A percentile compares a stretch with the other conserved stretches of the same genome.
These are phyloP conservation scores for Triglochin maritima DNA, from an alignment of 106 monocot species.

Conservation along the genomic window DNA sequence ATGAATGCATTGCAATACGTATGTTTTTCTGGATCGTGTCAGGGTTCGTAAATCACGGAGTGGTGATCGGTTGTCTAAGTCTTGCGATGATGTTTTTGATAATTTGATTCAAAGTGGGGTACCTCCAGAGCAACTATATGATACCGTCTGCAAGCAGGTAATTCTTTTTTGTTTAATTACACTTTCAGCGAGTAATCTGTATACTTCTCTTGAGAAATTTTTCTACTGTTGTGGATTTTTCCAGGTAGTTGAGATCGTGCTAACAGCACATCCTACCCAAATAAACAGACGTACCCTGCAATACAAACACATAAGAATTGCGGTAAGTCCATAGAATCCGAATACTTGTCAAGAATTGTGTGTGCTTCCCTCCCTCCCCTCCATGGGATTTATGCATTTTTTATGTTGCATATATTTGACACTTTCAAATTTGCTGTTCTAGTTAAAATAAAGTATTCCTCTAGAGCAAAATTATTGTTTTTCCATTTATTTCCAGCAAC, in stretches of 20 bases:
- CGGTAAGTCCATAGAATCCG: constrained; percentile 28
- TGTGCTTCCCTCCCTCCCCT: too few relatives aligned
- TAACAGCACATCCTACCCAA: constrained; percentile 97
- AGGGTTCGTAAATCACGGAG: constrained; percentile 67
- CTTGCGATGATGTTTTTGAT: constrained; percentile 78
- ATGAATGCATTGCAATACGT: too few relatives aligned
- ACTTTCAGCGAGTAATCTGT: too few relatives aligned
- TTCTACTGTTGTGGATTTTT: not conserved
- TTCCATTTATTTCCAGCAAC: too few relatives aligned
- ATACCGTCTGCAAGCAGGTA: constrained; percentile 84
- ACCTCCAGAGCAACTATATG: constrained; percentile 51
- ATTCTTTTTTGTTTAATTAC: not conserved
- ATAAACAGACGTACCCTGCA: constrained; percentile 92
- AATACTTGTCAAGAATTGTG: not conserved
- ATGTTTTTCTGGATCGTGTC: not conserved
- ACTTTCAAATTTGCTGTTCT: too few relatives aligned
- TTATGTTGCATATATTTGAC: too few relatives aligned
- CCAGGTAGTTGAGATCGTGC: constrained; percentile 90
- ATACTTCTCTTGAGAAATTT: not conserved
- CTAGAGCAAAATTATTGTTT: too few relatives aligned
- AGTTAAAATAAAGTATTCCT: too few relatives aligned
- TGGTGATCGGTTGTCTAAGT: constrained; percentile 47
- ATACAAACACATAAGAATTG: constrained; percentile 90
- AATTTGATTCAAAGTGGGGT: constrained; percentile 77
- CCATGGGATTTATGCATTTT: too few relatives aligned